Percentiles rank a stretch among this genome's conserved stretches.
Conservation (phyloP, 2,329 filamentous ascomycete species). For the Pezicula neosporulosa region DNA sequence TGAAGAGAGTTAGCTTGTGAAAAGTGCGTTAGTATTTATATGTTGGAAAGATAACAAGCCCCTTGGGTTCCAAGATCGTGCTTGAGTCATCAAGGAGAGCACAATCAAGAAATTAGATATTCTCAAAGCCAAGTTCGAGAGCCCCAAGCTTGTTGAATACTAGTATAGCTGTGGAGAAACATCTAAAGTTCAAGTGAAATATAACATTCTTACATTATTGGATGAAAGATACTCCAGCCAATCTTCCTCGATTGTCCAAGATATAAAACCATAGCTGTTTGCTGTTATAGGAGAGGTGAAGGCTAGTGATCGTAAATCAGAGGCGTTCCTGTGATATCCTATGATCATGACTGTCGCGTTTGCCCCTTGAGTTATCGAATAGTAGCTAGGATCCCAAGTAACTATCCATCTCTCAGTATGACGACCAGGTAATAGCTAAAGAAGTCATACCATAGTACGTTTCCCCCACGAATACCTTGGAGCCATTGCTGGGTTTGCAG, state of each 20-base stretch:
- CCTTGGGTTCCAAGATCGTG: not conserved
- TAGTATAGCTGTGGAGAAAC: too few species aligned
- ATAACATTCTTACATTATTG: slow-evolving; percentile 17
- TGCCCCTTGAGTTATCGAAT: slow-evolving; percentile 6
- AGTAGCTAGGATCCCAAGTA: slow-evolving; percentile 26
- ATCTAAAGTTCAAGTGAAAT: too few species aligned
- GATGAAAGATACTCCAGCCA: slow-evolving; percentile 17
- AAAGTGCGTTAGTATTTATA: too few species aligned
- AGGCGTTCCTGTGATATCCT: slow-evolving; percentile 25
- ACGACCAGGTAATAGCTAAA: not conserved
- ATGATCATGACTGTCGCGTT: slow-evolving; percentile 22
- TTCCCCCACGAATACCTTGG: slow-evolving; percentile 21
- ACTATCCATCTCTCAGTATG: slow-evolving; percentile 13
- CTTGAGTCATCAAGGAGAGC: too few species aligned
- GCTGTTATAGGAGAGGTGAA: slow-evolving; percentile 18
- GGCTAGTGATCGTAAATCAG: slow-evolving; percentile 21
- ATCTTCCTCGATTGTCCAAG: slow-evolving; percentile 21
- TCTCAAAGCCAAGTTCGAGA: too few species aligned
- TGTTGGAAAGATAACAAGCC: too few species aligned
- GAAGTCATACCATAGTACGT: slow-evolving; percentile 25
- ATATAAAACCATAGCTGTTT: slow-evolving; percentile 17
- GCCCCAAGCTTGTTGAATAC: too few species aligned
- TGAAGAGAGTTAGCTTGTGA: slow-evolving; percentile 13
- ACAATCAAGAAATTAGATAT: too few species aligned
- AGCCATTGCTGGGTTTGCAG: slow-evolving; percentile 26